Base-by-base conservation (phyloP, 164 flowering plant genomes). In the Nymphaea thermarum region DNA sequence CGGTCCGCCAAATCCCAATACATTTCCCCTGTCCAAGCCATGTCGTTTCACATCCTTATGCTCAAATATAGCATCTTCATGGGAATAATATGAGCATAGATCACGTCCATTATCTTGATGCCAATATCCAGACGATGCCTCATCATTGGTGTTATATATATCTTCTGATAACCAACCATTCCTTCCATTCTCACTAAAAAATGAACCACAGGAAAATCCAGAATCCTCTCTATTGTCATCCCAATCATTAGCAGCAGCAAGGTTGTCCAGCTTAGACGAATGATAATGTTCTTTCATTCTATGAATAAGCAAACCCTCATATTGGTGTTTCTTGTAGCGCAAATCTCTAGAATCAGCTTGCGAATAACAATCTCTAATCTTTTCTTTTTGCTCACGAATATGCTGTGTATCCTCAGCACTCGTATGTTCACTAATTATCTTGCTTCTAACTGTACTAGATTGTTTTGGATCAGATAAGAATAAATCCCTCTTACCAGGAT, bases 1-100 rank as follows among this genome's bases (percentile, higher is more conserved):
- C 60, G 67, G 77, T 44, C 43, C 64, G 51, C 70, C 66, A 62
- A 43, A 25, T 25, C 36, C 68, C 72, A 47, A 43, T 43, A 70
- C 68, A 10, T 69, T 43, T 60, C 72, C 63, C 18, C 53, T 25
- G 43, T 72, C 80, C 71, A 71, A 70, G 55, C 60, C 12, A 71
- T 63, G 60, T 71, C 66, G 61, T 57, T 66, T 62, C 59, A 3
- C 73, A 74, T 59, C 66, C 7, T 44, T 14, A 65, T 66, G 67
- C 68, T 68, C 77, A 71, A 71, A 62, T 66, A 70, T 73, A 60
- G 65, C 64, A 66, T 44, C 72, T 69, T 72, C 18, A 43, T 63
- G 68, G 63, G 74, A 73, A 68, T 75, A 64, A 65, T 65, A 71
- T 25, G 75, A 74, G 71, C 15, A 55, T 8, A 55, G 60, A 55